Base-by-base conservation (phyloP, 169 alveolate species). In the Eimeria maxima region DNA sequence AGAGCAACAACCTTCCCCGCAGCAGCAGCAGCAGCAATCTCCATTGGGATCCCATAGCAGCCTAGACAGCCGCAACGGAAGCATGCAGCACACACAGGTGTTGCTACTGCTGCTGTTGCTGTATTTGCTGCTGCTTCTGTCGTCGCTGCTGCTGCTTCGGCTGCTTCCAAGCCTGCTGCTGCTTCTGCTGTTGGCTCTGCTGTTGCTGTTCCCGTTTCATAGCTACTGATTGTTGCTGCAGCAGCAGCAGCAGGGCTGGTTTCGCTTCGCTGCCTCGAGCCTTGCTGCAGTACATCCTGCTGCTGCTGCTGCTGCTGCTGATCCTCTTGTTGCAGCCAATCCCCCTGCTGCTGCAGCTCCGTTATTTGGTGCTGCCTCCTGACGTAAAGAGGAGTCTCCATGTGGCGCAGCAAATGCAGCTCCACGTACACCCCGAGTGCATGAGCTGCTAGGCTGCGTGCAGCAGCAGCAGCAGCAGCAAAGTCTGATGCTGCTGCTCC, bases 401-500 rank as follows among this genome's bases (percentile, higher is more conserved):
- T 63, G 27, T 44, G 76, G 57, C 29, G 7, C 7, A 84, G 76
- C 4, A 38, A 45, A 76, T 55, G 55, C 73, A 57, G 78, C 76
- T 55, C 47, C 10, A 16, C 92, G 57, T 84, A 84, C 78, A 84
- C 80, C 38, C 50, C 92, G 33, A 84, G 42, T 57, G 92, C 92
- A 84, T 84, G 92, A 76, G 92, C 55, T 20, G 60, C 42, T 8
- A 84, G 38, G 38, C 92, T 84, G 16, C 80, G 76, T 29, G 92
- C 76, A 29, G 92, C 92, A 57, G 92, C 92, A 27, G 92, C 92
- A 18, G 92, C 92, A 84, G 20, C 92, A 53, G 73, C 76, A 3
- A 84, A n/a, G 38, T 84, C 76, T 57, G 92, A 47, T 50, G 92
- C 78, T 84, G 92, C 92, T 84, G 57, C 92, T 5, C 78, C 92